Evolutionary conservation across 2,329 filamentous ascomycete species (phyloP).

Genomic region (Purpureocillium lavendulum): DNA sequence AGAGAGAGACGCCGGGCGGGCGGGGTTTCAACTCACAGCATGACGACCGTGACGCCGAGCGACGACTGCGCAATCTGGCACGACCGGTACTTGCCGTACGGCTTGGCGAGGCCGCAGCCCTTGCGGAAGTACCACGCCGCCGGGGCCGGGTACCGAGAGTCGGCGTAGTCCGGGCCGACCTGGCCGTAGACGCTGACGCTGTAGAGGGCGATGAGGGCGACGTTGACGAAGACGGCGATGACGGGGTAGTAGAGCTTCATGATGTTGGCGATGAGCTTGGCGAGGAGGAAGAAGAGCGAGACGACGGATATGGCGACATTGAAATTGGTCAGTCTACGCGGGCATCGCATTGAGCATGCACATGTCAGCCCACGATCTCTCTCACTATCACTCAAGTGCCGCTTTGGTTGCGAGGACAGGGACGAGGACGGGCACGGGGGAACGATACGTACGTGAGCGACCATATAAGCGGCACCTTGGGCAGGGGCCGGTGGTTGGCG

Average conservation of each 20-base stretch:
- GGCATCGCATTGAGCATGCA: not conserved
- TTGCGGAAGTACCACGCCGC: conserved; percentile 70
- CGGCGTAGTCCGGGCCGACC: conserved; percentile 63
- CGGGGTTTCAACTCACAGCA: conserved; percentile 50
- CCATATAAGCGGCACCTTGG: conserved; percentile 62
- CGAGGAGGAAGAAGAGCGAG: conserved; percentile 66
- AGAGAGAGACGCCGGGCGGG: not conserved
- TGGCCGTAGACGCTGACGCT: conserved; percentile 60
- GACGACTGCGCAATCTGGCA: conserved; percentile 62
- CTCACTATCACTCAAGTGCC: too few species aligned
- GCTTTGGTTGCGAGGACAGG: not conserved
- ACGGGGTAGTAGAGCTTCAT: conserved; percentile 65
- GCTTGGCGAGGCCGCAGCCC: conserved; percentile 53
- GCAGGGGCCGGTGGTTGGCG: conserved; percentile 59
- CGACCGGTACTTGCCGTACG: conserved; percentile 43
- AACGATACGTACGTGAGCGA: conserved; percentile 53
- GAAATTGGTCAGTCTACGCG: conserved; percentile 58
- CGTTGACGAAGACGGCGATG: conserved; percentile 50
- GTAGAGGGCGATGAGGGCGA: conserved; percentile 53
- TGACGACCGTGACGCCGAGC: conserved; percentile 55
- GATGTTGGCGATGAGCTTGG: conserved; percentile 61
- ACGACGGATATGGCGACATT: conserved; percentile 71
- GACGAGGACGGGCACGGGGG: not conserved
- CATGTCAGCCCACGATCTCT: too few species aligned
- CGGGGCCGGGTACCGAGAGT: conserved; percentile 51